phyloP scores from a whole-genome alignment of 1,284 basidiomycete genomes.

The Microbotryum scabiosae region DNA sequence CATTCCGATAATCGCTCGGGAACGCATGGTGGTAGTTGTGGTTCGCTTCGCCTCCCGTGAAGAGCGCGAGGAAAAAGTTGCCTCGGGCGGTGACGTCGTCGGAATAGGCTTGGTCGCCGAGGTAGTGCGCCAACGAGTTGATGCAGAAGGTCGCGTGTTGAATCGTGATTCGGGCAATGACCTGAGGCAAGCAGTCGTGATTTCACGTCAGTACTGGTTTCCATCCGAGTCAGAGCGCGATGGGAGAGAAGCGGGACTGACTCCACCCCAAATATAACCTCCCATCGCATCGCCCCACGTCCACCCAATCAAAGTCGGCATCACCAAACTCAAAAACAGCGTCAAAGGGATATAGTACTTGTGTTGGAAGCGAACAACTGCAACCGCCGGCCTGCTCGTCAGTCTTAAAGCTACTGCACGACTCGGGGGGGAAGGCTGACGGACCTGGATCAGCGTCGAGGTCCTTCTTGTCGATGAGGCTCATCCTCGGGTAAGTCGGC shows the following conservation, averaged over 20 bases:
- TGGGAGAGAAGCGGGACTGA: slow-evolving; percentile 52
- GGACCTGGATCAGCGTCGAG: slow-evolving; percentile 51
- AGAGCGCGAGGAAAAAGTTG: slow-evolving; percentile 59
- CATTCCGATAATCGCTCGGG: slow-evolving; percentile 57
- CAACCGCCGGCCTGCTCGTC: background rate
- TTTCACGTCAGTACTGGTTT: background rate
- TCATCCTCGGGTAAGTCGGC: slow-evolving; percentile 56
- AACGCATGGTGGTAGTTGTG: slow-evolving; percentile 57
- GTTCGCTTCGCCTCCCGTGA: slow-evolving; percentile 62
- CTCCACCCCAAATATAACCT: slow-evolving; percentile 59
- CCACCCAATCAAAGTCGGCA: slow-evolving; percentile 51
- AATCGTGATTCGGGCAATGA: slow-evolving; percentile 52
- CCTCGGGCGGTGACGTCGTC: slow-evolving; percentile 68
- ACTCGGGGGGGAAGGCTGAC: background rate
- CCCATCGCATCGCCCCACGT: slow-evolving; percentile 56
- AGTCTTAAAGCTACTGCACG: too few relatives aligned
- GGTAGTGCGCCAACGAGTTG: slow-evolving; percentile 72
- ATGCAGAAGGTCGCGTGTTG: slow-evolving; percentile 74
- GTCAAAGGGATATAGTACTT: slow-evolving; percentile 58
- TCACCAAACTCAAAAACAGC: slow-evolving; percentile 51
- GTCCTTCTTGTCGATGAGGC: slow-evolving; percentile 58
- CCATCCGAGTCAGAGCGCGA: slow-evolving; percentile 13
- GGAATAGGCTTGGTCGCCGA: slow-evolving; percentile 65
- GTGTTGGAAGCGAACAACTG: slow-evolving; percentile 67
- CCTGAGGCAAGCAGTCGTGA: slow-evolving; percentile 12